Conservation (phyloP, 1,284 basidiomycete species). For the Sanghuangporus baumii region DNA sequence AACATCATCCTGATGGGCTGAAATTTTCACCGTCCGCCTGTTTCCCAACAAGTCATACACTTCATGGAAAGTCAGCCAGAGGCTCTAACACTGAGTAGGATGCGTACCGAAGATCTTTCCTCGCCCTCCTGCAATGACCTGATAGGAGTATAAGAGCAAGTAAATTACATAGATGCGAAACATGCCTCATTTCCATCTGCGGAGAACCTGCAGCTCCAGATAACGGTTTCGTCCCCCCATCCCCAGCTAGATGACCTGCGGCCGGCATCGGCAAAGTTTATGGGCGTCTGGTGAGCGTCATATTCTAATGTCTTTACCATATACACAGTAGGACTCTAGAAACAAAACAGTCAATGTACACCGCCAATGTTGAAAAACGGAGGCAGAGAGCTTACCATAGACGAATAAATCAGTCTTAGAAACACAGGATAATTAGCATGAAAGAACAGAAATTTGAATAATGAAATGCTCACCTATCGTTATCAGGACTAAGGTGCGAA, state of each 20-base stretch:
- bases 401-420: constrained; percentile 84
- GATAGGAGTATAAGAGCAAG: constrained; percentile 54
- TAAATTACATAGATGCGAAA: background rate
- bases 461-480: constrained; percentile 58
- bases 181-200: constrained; percentile 89
- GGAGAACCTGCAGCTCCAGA: constrained; percentile 94
- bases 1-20: constrained; percentile 85
- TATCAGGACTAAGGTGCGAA: constrained; percentile 88
- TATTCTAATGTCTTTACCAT: constrained; percentile 81
- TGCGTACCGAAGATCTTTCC: constrained; percentile 71
- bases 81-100: background rate
- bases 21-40: constrained; percentile 75
- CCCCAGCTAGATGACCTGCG: constrained; percentile 29
- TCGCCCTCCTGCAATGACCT: constrained; percentile 76
- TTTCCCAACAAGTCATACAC: constrained; percentile 89
- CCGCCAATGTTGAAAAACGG: background rate
- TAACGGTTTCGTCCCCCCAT: constrained; percentile 52
- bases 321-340: constrained; percentile 68
- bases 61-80: constrained; percentile 26
- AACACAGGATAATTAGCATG: constrained; percentile 11
- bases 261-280: constrained; percentile 59
- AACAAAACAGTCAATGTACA: constrained; percentile 21
- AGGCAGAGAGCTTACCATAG: constrained; percentile 49
- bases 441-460: background rate
- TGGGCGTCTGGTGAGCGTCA: constrained; percentile 63